Evolutionary conservation across 140 eudicot genomes (phyloP).

Genomic region (Cichorium intybus): DNA sequence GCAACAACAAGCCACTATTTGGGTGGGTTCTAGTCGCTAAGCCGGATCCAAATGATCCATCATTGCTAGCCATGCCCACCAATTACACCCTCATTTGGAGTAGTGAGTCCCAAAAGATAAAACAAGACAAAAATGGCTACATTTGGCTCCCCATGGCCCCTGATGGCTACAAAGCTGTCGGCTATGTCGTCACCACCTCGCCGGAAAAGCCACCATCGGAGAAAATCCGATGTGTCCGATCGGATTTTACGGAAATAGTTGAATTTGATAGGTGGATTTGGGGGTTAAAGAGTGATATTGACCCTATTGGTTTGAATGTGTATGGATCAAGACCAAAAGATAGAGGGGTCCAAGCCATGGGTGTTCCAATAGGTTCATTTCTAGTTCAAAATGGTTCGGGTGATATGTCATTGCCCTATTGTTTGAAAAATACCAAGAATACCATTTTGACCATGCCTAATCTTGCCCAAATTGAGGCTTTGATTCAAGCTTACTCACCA

Average conservation of each 20-base stretch:
- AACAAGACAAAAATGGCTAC: conserved; percentile 37
- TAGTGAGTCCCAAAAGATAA: conserved; percentile 39
- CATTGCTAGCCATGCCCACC: conserved; percentile 25
- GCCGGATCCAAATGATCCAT: conserved; percentile 25
- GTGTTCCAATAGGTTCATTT: conserved; percentile 45
- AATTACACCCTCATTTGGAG: conserved; percentile 44
- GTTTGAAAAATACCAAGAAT: conserved; percentile 34
- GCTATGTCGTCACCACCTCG: conserved; percentile 42
- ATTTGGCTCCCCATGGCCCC: conserved; percentile 51
- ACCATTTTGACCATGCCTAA: conserved; percentile 40
- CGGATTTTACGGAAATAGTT: conserved; percentile 34
- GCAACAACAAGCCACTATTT: conserved; percentile 41
- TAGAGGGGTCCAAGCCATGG: conserved; percentile 37
- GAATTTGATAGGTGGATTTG: conserved; percentile 48
- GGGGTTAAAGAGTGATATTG: conserved; percentile 37
- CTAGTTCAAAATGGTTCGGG: conserved; percentile 29
- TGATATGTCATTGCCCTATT: conserved; percentile 26
- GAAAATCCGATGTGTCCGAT: conserved; percentile 42
- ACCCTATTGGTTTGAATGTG: conserved; percentile 41
- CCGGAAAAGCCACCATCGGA: conserved; percentile 38
- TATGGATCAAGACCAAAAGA: conserved; percentile 43
- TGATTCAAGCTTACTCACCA: conserved; percentile 48
- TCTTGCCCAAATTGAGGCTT: conserved; percentile 36
- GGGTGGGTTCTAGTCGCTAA: conserved; percentile 53
- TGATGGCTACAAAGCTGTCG: conserved; percentile 45